A percentile compares a stretch with the other conserved stretches of the same genome.
These are phyloP conservation scores for Phytopythium chamaehyphon DNA, from an alignment of 352 stramenopile genomes.

Conservation along the genomic window DNA sequence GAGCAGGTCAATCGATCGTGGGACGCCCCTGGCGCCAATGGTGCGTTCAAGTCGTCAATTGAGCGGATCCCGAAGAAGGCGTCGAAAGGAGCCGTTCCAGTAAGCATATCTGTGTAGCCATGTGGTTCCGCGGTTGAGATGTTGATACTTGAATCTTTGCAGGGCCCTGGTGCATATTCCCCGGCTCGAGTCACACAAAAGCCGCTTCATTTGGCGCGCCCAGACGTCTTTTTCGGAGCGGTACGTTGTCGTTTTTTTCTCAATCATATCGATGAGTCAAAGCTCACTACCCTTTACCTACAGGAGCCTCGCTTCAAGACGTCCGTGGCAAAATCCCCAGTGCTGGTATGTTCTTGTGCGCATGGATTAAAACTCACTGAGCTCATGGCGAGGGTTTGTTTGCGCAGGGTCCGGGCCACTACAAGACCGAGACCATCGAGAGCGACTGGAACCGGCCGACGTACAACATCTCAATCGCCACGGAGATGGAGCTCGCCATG, in stretches of 20 bases:
- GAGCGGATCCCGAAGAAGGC: conserved; percentile 44
- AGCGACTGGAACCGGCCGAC: conserved; percentile 84
- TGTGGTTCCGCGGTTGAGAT: neutral
- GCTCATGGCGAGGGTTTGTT: no score
- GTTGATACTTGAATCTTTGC: neutral
- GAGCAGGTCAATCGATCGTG: conserved; percentile 55
- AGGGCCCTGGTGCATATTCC: conserved; percentile 66
- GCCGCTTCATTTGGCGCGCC: conserved; percentile 56
- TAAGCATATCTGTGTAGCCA: conserved; percentile 23
- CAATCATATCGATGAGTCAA: neutral
- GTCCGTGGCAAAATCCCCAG: conserved; percentile 42
- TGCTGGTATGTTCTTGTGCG: conserved; percentile 46
- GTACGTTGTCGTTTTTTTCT: conserved; percentile 20
- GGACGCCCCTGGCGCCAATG: conserved; percentile 53
- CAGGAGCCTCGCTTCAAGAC: conserved; percentile 79
- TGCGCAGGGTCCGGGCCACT: conserved; percentile 73
- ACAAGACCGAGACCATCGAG: conserved; percentile 67
- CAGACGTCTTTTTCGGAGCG: conserved; percentile 63
- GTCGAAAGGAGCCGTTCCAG: conserved; percentile 30
- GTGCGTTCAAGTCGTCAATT: conserved; percentile 64
- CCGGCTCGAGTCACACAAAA: conserved; percentile 36
- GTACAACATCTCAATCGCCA: conserved; percentile 85
- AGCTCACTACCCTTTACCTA: neutral
- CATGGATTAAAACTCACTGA: no score
- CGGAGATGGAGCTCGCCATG: conserved; percentile 78